These are phyloP conservation scores for Dioscorea alata DNA, from an alignment of 106 monocot species.

Conservation along the genomic window DNA sequence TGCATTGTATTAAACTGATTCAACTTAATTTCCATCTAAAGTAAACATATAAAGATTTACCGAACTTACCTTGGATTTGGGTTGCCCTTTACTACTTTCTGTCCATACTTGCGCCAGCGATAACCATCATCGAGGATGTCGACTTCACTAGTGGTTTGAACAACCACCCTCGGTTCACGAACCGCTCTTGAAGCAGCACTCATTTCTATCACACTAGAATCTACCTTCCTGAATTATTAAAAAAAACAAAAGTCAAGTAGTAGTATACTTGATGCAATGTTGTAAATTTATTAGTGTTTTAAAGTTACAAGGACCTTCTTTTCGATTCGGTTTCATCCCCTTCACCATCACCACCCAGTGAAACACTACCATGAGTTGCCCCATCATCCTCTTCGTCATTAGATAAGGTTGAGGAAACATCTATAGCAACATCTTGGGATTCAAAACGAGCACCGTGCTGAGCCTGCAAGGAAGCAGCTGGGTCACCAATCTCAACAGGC, in stretches of 20 bases:
- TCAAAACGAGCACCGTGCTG: constrained; percentile 32
- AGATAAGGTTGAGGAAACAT: constrained; percentile 40
- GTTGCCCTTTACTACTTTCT: constrained; percentile 97
- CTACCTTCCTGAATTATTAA: constrained; percentile 61
- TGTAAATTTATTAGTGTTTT: not conserved
- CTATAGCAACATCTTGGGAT: constrained; percentile 32
- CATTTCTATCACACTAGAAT: constrained; percentile 48
- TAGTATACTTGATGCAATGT: not conserved
- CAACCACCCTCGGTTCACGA: constrained; percentile 82
- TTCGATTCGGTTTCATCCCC: constrained; percentile 74
- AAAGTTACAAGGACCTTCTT: constrained; percentile 40
- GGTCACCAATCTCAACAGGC: constrained; percentile 28
- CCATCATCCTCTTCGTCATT: constrained; percentile 51
- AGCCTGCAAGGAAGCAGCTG: constrained; percentile 24
- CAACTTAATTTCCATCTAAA: no score
- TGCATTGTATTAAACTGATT: constrained; percentile 5
- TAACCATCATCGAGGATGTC: constrained; percentile 98
- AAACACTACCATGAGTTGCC: constrained; percentile 39
- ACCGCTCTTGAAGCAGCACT: constrained; percentile 54
- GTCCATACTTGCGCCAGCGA: constrained; percentile 98
- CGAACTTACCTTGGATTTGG: constrained; percentile 73
- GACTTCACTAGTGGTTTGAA: constrained; percentile 89
- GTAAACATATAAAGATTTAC: no score
- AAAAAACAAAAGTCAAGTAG: constrained; percentile 4
- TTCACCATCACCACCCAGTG: constrained; percentile 36